Percentiles rank a stretch among this genome's conserved stretches.
phyloP scores from a whole-genome alignment of 139 green algal species.

The Micractinium sp. region DNA sequence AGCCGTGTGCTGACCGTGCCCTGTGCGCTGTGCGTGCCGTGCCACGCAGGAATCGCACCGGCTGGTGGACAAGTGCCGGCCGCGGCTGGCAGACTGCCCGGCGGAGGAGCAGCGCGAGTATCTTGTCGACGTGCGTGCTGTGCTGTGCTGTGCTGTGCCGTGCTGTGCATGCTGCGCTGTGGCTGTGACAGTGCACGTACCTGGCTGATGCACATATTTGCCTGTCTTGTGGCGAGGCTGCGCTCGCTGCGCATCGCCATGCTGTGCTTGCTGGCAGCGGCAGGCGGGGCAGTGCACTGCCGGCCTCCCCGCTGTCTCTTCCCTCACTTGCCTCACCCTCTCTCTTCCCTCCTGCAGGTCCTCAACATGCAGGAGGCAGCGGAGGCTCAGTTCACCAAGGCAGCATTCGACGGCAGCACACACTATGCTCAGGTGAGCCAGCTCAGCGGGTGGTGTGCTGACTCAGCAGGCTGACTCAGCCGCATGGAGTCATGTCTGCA shows the following conservation, averaged over 20 bases:
- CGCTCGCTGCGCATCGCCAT: too few species aligned
- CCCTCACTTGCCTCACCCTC: background rate
- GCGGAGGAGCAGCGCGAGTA: conserved; percentile 16
- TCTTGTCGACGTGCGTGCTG: background rate
- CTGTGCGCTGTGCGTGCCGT: background rate
- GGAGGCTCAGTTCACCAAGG: background rate
- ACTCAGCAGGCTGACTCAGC: too few species aligned
- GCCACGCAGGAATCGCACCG: conserved; percentile 8
- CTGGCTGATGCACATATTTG: too few species aligned
- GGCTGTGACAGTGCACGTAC: too few species aligned
- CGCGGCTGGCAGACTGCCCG: background rate
- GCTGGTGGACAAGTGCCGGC: background rate
- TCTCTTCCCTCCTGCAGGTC: background rate
- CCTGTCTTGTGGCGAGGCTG: too few species aligned
- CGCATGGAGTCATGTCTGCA: background rate
- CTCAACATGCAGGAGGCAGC: conserved; percentile 17
- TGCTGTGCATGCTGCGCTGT: background rate
- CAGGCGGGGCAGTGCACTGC: background rate
- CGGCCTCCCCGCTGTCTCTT: background rate
- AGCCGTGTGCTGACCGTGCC: background rate
- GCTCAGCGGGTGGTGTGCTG: background rate
- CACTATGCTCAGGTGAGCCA: conserved; percentile 5
- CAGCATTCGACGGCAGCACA: conserved; percentile 27
- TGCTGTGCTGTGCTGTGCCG: too few species aligned
- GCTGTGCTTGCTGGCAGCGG: background rate